Evolutionary conservation across 2,329 filamentous ascomycete species (phyloP), one percentile per base, ranked within the genome.

Genomic region (Monosporascus sp.): DNA sequence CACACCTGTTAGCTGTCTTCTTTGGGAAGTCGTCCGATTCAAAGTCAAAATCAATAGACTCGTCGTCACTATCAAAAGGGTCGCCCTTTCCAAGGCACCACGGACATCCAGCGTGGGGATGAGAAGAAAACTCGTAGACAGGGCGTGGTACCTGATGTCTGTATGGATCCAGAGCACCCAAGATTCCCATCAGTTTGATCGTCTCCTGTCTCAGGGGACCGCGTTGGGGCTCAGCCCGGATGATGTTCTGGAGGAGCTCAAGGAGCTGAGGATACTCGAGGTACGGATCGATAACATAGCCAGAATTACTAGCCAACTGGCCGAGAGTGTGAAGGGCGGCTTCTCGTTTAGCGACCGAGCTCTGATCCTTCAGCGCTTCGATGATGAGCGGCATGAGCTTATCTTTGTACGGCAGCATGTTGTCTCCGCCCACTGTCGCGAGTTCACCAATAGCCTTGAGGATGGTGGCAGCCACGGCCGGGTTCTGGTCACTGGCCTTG

Each of bases 271-370:
- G 94, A 63, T 97, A 96, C 56, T 99, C 92, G 48, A 93, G 80
- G 64, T 99, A 99, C 0, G 95, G 95, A 52, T 92, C 86, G 56
- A 99, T 97, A 50, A 99, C 95, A 73, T 99, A 99, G 61, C 95
- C 94, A 14, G 92, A 94, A 71, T 96, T 97, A 66, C 91, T 96
- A 6, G 94, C 91, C 52, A 99, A 76, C 67, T 97, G 92, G 20
- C 93, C 93, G 1, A 99, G 79, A 0, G 94, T 94, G 60, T 90
- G 89, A 34, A 99, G 78, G 3, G 94, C 93, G 6, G 95, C 90
- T 70, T 96, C 92, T 52, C 94, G 86, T 73, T 97, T 97, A 46
- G 85, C 80, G 47, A 90, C 87, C 3, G 93, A 96, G 60, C 91
- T 91, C 63, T 97, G 87, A 67, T 99, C 94, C 70, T 99, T 93